Evolutionary conservation across 2,329 filamentous ascomycete species (phyloP), one percentile per base, ranked within the genome.

Genomic region (Cyanodermella asteris): DNA sequence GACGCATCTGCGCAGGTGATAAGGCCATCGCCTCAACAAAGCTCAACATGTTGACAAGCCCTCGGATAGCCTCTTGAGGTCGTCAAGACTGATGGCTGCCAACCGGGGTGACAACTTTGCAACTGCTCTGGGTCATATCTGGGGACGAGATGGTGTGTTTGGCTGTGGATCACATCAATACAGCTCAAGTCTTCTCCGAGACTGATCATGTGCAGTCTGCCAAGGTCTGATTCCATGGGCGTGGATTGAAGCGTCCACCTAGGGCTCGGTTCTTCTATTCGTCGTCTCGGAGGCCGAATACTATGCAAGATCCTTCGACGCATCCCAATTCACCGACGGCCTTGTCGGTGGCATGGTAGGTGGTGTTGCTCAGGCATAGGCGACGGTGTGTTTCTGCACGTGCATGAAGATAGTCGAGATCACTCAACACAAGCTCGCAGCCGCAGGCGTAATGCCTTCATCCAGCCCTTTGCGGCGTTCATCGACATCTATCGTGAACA

Each of bases 341-440:
- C 93, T 97, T 56, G 48, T 62, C 17, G 87, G 87, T 44, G 87
- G 87, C 53, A 80, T 97, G 61, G 64, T 71, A 13, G 87, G 87
- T 48, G 87, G 87, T 64, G 71, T 97, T 30, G 87, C 84, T 23
- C 87, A 97, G 59, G 87, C 87, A 31, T 97, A 97, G 51, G 87
- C 87, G 37, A 97, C 87, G 50, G 94, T 97, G 84, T 87, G 87
- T 39, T 97, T 97, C 72, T 97, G 87, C 59, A 97, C 87, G 33
- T 97, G 87, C 68, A 97, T 97, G 87, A 97, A 97, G 72, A 97
- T 87, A 35, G 87, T 94, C 38, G 87, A 97, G 56, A 97, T 97
- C 56, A 97, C 87, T 46, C 90, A 93, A 59, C 75, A 87, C 64
- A 94, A 94, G 67, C 61, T 87, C 46, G 81, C 78, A 9, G 72